phyloP scores from a whole-genome alignment of 768 basidiomycete genomes.

The Lactarius deliciosus region DNA sequence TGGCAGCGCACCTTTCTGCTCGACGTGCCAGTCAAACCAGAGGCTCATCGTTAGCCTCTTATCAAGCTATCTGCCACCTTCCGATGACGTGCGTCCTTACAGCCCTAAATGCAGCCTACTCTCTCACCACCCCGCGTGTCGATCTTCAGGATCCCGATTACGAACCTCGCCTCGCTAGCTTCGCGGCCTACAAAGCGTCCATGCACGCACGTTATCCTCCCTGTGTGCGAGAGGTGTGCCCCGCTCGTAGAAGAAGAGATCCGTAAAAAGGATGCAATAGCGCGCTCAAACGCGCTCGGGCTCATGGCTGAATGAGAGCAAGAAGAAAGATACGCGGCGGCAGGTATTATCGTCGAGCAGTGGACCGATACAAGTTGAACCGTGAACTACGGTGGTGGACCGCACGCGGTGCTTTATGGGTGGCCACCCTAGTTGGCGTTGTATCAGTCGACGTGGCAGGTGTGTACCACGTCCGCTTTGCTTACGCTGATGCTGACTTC shows the following conservation, averaged over 20 bases:
- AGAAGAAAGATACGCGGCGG: constrained; percentile 59
- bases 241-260: constrained; percentile 84
- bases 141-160: constrained; percentile 68
- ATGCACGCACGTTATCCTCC: constrained; percentile 85
- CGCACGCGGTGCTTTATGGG: constrained; percentile 68
- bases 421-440: constrained; percentile 44
- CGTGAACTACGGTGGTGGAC: constrained; percentile 65
- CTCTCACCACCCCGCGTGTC: constrained; percentile 15
- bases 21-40: constrained; percentile 90
- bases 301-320: constrained; percentile 63
- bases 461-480: constrained; percentile 34
- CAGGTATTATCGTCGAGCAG: constrained; percentile 43
- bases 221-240: constrained; percentile 73
- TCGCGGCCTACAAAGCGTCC: constrained; percentile 71
- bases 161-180: constrained; percentile 54
- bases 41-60: constrained; percentile 82
- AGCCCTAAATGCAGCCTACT: constrained; percentile 9
- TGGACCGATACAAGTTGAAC: constrained; percentile 45
- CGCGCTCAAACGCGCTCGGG: constrained; percentile 75
- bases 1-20: constrained; percentile 69
- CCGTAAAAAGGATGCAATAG: constrained; percentile 75
- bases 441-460: constrained; percentile 48
- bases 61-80: constrained; percentile 82
- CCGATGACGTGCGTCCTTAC: constrained; percentile 53
- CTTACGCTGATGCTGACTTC: constrained; percentile 6